Evolutionary conservation across 164 flowering plant genomes (phyloP).

Genomic region (Vitis cinerea): DNA sequence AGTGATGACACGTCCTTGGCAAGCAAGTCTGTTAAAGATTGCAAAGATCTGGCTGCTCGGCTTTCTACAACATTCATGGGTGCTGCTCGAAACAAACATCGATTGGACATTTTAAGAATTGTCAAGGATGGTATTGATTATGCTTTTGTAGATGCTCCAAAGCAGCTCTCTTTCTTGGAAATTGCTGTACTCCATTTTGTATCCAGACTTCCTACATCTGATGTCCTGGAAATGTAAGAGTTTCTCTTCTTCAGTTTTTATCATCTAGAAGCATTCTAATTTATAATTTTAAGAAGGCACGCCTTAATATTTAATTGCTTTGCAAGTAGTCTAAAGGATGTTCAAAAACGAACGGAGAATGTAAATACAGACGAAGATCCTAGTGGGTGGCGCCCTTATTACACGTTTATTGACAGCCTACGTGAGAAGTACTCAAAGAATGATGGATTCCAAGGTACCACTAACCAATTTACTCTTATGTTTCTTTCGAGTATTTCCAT

Average conservation of each 20-base stretch:
- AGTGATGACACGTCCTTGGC: constrained; percentile 43
- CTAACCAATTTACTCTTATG: background rate
- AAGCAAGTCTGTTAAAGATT: constrained; percentile 54
- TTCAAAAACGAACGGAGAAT: constrained; percentile 65
- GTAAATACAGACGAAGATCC: constrained; percentile 93
- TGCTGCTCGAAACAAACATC: constrained; percentile 80
- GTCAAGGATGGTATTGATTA: constrained; percentile 71
- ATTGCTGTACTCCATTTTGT: constrained; percentile 73
- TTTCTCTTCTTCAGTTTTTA: background rate
- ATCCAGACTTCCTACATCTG: constrained; percentile 74
- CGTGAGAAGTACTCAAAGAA: constrained; percentile 79
- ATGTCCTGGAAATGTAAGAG: constrained; percentile 76
- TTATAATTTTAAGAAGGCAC: constrained; percentile 5
- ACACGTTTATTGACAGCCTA: constrained; percentile 60
- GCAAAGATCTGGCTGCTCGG: constrained; percentile 74
- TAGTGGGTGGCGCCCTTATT: constrained; percentile 97
- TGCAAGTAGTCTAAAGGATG: constrained; percentile 64
- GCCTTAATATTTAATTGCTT: constrained; percentile 13
- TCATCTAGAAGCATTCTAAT: background rate
- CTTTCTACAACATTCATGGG: constrained; percentile 77
- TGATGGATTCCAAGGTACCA: constrained; percentile 70
- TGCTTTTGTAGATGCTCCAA: constrained; percentile 84
- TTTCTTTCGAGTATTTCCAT: background rate
- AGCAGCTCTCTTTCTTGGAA: constrained; percentile 74
- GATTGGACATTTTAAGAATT: constrained; percentile 66